Conservation (phyloP, 2,329 filamentous ascomycete species). For the Helicocarpus griseus region DNA sequence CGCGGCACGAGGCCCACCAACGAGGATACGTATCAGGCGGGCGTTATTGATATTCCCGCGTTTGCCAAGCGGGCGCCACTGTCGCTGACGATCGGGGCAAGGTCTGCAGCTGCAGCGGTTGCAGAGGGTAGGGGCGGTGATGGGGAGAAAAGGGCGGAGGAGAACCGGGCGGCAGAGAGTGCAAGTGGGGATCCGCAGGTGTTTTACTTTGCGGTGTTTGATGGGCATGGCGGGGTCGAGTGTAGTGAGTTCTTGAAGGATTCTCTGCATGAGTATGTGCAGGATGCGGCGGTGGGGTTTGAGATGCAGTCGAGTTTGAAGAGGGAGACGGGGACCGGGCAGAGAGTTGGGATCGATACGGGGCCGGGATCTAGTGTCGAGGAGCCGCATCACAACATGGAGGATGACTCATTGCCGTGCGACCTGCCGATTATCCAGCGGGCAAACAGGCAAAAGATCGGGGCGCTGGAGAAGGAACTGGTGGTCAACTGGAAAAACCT, state of each 20-base stretch:
- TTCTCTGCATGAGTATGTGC: slow-evolving; percentile 78
- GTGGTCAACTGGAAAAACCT: slow-evolving; percentile 70
- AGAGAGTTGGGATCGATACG: slow-evolving; percentile 6
- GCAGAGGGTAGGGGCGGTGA: slow-evolving; percentile 3
- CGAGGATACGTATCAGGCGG: slow-evolving; percentile 89
- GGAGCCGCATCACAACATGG: neutral
- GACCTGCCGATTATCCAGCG: slow-evolving; percentile 42
- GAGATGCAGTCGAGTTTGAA: slow-evolving; percentile 67
- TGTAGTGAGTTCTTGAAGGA: slow-evolving; percentile 82
- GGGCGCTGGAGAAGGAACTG: slow-evolving; percentile 60
- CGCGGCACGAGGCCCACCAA: slow-evolving; percentile 81
- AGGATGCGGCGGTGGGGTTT: slow-evolving; percentile 67
- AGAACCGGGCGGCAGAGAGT: slow-evolving; percentile 60
- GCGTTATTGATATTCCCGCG: slow-evolving; percentile 83
- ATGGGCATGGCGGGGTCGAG: slow-evolving; percentile 84
- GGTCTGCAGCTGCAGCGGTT: slow-evolving; percentile 11
- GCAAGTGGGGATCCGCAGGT: slow-evolving; percentile 85
- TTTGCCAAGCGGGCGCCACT: slow-evolving; percentile 78
- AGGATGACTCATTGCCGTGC: slow-evolving; percentile 6
- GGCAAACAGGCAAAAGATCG: slow-evolving; percentile 51
- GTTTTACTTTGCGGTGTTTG: slow-evolving; percentile 95
- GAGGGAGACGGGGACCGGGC: slow-evolving; percentile 19
- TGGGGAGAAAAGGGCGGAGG: slow-evolving; percentile 9
- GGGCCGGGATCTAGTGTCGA: neutral
- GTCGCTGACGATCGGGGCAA: slow-evolving; percentile 39